Evolutionary conservation across 495 filamentous ascomycete genomes (phyloP), one percentile per base, ranked within the genome.

Genomic region (Aspergillus biplanus): DNA sequence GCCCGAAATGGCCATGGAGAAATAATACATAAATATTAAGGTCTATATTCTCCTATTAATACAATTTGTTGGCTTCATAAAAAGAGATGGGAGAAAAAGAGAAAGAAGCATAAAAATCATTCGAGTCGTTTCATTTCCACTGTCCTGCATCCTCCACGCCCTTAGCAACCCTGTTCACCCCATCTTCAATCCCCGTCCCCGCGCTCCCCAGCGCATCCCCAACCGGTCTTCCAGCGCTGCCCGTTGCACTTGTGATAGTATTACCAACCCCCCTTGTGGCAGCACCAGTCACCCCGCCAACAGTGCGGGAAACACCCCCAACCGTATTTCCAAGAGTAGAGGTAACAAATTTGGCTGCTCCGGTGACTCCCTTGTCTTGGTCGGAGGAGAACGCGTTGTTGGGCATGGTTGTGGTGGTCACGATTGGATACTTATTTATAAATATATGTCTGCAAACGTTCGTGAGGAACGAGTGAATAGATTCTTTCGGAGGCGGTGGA

Each of bases 81-180:
- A 56, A 48, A 31, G 50, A 39, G 46, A 50, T 27, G 21, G 21
- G 21, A 16, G 39, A 11, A 27, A 16, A 16, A 56, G 13, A 7
- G 31, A 58, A 42, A 4, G 11, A 49, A 39, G 65, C 53, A 83
- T 78, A 50, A 8, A 21, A 21, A 18, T 27, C 16, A 50, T 50
- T 50, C 16, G n/a, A 50, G 4, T 27, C 16, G 6, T 49, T 18
- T 69, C 53, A 84, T 78, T 83, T 87, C 81, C 87, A 87, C 74
- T 90, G 76, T 4, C 89, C 88, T 33, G 89, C 87, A 70, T 89
- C 80, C 78, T 91, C 88, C 42, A 89, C 82, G 0, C 88, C 87
- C 72, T 84, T 80, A 11, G 85, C 82, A 37, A 89, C 80, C 35
- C 68, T 71, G 16, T 79, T 80, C 18, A 82, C 79, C 4, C 83